Conservation (phyloP, 2,329 filamentous ascomycete species). For the Bipolaris zeicola region DNA sequence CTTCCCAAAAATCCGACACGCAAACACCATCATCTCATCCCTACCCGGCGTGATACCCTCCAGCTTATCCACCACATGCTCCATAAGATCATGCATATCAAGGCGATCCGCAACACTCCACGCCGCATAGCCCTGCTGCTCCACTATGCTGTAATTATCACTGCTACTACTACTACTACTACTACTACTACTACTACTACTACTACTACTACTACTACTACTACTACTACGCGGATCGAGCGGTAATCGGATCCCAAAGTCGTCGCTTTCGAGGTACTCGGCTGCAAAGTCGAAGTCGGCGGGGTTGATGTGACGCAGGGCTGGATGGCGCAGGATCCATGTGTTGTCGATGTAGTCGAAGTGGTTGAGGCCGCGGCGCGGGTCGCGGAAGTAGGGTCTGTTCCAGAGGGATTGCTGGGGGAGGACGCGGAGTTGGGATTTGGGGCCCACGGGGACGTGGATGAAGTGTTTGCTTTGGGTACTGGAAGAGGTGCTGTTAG, state of each 20-base stretch:
- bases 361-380: slow-evolving; percentile 10
- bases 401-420: slow-evolving; percentile 19
- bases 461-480: slow-evolving; percentile 28
- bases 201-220: background rate
- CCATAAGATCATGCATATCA: slow-evolving; percentile 34
- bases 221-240: background rate
- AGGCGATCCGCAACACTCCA: slow-evolving; percentile 32
- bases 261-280: slow-evolving; percentile 31
- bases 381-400: slow-evolving; percentile 23
- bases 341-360: slow-evolving; percentile 20
- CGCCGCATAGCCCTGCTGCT: slow-evolving; percentile 28
- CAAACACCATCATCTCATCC: slow-evolving; percentile 22
- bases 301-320: slow-evolving; percentile 20
- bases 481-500: slow-evolving; percentile 4
- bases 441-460: slow-evolving; percentile 25
- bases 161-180: background rate
- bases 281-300: slow-evolving; percentile 32
- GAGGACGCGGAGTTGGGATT: slow-evolving; percentile 17
- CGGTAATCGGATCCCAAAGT: slow-evolving; percentile 26
- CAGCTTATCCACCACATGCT: slow-evolving; percentile 33
- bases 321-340: slow-evolving; percentile 25
- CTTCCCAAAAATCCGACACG: slow-evolving; percentile 20
- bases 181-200: background rate
- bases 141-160: slow-evolving; percentile 16
- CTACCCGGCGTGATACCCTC: slow-evolving; percentile 4